Evolutionary conservation across 2,329 filamentous ascomycete species (phyloP).

Genomic region (Thyridium curvatum): DNA sequence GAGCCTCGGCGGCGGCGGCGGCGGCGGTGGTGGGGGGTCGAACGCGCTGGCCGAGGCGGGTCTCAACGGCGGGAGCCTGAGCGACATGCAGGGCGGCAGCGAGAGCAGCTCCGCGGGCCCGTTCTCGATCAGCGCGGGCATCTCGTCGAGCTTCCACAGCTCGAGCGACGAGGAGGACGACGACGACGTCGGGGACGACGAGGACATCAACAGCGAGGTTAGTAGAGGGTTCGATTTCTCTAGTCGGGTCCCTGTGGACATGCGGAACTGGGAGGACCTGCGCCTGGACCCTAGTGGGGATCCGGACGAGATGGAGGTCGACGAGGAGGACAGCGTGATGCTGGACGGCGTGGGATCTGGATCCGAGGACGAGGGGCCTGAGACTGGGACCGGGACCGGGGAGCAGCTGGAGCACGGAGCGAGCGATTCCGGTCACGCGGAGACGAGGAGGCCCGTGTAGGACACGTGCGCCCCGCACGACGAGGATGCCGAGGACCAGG

Average conservation of each 20-base stretch:
- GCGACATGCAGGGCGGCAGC: slow-evolving; percentile 56
- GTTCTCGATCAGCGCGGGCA: slow-evolving; percentile 67
- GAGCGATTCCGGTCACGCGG: too few species aligned
- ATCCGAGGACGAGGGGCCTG: too few species aligned
- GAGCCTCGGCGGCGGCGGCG: slow-evolving; percentile 22
- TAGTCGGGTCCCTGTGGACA: too few species aligned
- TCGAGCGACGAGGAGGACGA: slow-evolving; percentile 96
- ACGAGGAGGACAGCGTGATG: neutral
- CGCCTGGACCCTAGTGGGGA: slow-evolving; percentile 1
- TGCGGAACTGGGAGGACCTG: too few species aligned
- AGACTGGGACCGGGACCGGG: too few species aligned
- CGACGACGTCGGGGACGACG: slow-evolving; percentile 80
- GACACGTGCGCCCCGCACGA: too few species aligned
- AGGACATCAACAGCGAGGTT: slow-evolving; percentile 65
- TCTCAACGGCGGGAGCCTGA: slow-evolving; percentile 60
- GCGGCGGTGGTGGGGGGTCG: slow-evolving; percentile 39
- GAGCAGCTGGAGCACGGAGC: too few species aligned
- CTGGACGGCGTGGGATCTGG: too few species aligned
- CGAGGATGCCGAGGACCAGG: too few species aligned
- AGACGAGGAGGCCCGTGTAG: too few species aligned
- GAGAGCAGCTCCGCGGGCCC: slow-evolving; percentile 58
- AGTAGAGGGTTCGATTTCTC: slow-evolving; percentile 23
- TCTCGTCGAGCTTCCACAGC: slow-evolving; percentile 89
- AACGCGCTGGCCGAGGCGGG: slow-evolving; percentile 75
- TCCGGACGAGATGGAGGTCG: slow-evolving; percentile 5